Percentiles rank a stretch among this genome's conserved stretches.
Evolutionary conservation across 2,329 filamentous ascomycete species (phyloP).

Genomic region (Xylariaceae sp.): DNA sequence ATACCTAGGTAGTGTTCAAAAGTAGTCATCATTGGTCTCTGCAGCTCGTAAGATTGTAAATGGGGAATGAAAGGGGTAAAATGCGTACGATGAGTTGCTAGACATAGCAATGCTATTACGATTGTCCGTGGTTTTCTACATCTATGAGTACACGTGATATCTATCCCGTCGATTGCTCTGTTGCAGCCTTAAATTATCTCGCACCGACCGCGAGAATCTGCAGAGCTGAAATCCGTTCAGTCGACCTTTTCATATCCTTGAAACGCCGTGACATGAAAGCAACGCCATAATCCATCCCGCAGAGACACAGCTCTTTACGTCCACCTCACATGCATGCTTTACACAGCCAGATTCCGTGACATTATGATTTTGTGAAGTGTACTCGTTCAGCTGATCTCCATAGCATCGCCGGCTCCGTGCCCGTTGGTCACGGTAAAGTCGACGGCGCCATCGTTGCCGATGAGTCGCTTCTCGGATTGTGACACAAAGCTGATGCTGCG

Average conservation of each 20-base stretch:
- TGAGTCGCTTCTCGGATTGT: slow-evolving; percentile 88
- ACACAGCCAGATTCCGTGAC: too few species aligned
- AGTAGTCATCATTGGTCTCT: neutral
- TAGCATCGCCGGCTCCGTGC: slow-evolving; percentile 30
- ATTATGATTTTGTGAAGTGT: neutral
- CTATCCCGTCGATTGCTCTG: neutral
- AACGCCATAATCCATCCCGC: slow-evolving; percentile 12
- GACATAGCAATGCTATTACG: slow-evolving; percentile 13
- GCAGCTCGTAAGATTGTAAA: neutral
- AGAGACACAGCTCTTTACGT: neutral
- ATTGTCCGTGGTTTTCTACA: slow-evolving; percentile 15
- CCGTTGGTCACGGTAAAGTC: slow-evolving; percentile 58
- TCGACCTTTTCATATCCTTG: slow-evolving; percentile 25
- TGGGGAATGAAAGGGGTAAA: neutral
- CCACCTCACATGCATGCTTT: slow-evolving; percentile 1
- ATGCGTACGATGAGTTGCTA: neutral
- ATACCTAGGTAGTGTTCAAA: too few species aligned
- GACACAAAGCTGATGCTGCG: slow-evolving; percentile 87
- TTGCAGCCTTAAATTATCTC: neutral
- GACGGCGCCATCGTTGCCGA: slow-evolving; percentile 79
- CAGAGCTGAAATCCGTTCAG: neutral
- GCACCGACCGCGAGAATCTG: too few species aligned
- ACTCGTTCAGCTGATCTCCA: slow-evolving; percentile 30
- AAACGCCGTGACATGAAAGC: slow-evolving; percentile 23
- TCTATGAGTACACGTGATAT: slow-evolving; percentile 1